Evolutionary conservation across 768 basidiomycete genomes (phyloP).

Genomic region (Leccinum pellstonianum): DNA sequence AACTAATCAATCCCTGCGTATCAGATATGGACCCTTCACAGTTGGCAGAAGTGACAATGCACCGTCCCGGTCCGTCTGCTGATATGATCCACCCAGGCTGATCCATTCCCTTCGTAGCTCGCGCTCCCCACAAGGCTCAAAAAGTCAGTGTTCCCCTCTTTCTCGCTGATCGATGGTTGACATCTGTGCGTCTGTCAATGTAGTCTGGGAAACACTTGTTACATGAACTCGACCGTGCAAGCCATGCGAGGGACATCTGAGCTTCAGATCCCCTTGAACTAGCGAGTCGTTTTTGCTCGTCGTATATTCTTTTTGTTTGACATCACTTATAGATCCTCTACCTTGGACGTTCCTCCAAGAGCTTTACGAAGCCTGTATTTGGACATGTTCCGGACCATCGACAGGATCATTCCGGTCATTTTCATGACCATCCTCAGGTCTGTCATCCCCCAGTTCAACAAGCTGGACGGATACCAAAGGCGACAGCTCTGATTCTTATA

Average conservation of each 20-base stretch:
- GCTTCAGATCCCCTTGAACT: constrained; percentile 66
- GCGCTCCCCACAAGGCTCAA: constrained; percentile 76
- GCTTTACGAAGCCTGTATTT: constrained; percentile 67
- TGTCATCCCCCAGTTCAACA: constrained; percentile 84
- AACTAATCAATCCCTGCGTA: constrained; percentile 2
- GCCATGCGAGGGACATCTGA: constrained; percentile 92
- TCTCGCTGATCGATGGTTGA: neutral
- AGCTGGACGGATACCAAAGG: constrained; percentile 34
- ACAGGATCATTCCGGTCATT: constrained; percentile 63
- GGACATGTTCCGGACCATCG: constrained; percentile 73
- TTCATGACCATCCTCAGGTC: constrained; percentile 74
- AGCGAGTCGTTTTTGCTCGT: constrained; percentile 36
- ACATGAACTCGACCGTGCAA: constrained; percentile 96
- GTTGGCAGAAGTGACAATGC: constrained; percentile 73
- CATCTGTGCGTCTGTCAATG: neutral
- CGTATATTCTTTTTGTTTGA: neutral
- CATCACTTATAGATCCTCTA: constrained; percentile 29
- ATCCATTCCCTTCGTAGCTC: constrained; percentile 44
- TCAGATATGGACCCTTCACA: constrained; percentile 58
- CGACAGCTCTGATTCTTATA: constrained; percentile 60
- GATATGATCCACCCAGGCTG: neutral
- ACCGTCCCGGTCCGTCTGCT: neutral
- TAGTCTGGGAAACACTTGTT: constrained; percentile 91
- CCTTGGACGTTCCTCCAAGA: constrained; percentile 44
- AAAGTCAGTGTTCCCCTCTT: constrained; percentile 48